These are phyloP conservation scores for Apiosordaria backusii DNA, from an alignment of 495 filamentous ascomycete genomes.

Conservation along the genomic window DNA sequence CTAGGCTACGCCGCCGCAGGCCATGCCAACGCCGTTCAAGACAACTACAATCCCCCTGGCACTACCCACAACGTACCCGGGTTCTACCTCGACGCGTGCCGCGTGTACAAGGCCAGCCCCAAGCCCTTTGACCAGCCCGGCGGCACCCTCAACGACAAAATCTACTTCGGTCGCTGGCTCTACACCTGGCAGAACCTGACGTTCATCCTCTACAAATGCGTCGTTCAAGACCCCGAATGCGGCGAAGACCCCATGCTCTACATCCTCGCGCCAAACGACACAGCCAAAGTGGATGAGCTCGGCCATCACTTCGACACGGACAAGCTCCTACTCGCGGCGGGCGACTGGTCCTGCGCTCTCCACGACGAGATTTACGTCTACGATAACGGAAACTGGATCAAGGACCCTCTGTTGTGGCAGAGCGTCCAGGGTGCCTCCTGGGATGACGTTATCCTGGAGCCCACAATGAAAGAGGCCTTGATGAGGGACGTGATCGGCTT, in stretches of 20 bases:
- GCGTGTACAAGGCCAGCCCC: not conserved
- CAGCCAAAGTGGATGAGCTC: not conserved
- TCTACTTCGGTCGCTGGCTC: constrained; percentile 43
- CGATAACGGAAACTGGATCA: constrained; percentile 53
- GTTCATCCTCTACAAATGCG: constrained; percentile 45
- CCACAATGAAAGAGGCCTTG: constrained; percentile 50
- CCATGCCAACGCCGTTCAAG: constrained; percentile 21
- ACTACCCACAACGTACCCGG: constrained; percentile 13
- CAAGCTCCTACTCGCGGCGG: constrained; percentile 45
- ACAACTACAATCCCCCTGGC: constrained; percentile 11
- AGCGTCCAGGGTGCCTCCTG: constrained; percentile 52
- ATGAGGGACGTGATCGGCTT: constrained; percentile 53
- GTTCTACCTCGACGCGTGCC: not conserved
- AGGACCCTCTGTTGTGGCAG: constrained; percentile 48
- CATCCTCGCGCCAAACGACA: constrained; percentile 36
- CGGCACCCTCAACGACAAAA: not conserved
- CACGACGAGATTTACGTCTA: constrained; percentile 59
- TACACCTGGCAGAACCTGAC: constrained; percentile 41
- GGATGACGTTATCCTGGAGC: constrained; percentile 58
- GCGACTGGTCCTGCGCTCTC: constrained; percentile 41
- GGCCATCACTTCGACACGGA: constrained; percentile 34
- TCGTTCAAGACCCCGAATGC: constrained; percentile 33
- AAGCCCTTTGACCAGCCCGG: constrained; percentile 7
- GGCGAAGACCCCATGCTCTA: constrained; percentile 32
- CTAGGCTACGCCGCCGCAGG: constrained; percentile 29